phyloP scores from a whole-genome alignment of 2,329 filamentous ascomycete genomes.

The Sarocladium kiliense region DNA sequence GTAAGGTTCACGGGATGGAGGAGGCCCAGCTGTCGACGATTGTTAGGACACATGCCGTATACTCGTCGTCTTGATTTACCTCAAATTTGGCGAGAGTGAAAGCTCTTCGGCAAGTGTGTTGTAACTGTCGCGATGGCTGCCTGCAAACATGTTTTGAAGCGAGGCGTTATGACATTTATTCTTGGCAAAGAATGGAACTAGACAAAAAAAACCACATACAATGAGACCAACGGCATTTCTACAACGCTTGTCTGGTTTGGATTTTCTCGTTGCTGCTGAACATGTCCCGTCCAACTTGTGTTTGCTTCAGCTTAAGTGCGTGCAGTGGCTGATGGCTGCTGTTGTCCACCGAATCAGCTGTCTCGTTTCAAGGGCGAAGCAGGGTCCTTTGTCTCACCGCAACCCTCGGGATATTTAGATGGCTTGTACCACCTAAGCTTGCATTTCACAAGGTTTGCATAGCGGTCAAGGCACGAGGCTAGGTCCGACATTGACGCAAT shows the following conservation, averaged over 20 bases:
- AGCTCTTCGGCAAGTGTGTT: no score
- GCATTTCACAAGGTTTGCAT: not conserved
- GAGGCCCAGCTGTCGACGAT: not conserved
- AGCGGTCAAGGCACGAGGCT: not conserved
- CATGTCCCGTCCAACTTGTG: no score
- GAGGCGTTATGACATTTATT: conserved; percentile 27
- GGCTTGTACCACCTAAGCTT: not conserved
- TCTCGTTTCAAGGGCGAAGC: not conserved
- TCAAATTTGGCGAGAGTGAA: no score
- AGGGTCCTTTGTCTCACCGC: not conserved
- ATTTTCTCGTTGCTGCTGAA: conserved; percentile 5
- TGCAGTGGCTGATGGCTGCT: no score
- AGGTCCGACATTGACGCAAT: not conserved
- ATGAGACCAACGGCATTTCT: conserved; percentile 19
- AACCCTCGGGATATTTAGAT: not conserved
- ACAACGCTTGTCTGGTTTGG: not conserved
- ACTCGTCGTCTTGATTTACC: no score
- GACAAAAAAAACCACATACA: conserved; percentile 10
- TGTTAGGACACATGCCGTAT: no score
- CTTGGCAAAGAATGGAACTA: conserved; percentile 5
- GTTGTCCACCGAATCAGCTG: not conserved
- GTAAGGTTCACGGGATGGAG: not conserved
- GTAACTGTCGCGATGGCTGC: not conserved
- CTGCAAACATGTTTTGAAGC: conserved; percentile 18
- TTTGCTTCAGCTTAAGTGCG: no score